A percentile compares a stretch with the other conserved stretches of the same genome.
These are phyloP conservation scores for Trichosanthes truncata DNA, from an alignment of 306 rosid species.

Conservation along the genomic window DNA sequence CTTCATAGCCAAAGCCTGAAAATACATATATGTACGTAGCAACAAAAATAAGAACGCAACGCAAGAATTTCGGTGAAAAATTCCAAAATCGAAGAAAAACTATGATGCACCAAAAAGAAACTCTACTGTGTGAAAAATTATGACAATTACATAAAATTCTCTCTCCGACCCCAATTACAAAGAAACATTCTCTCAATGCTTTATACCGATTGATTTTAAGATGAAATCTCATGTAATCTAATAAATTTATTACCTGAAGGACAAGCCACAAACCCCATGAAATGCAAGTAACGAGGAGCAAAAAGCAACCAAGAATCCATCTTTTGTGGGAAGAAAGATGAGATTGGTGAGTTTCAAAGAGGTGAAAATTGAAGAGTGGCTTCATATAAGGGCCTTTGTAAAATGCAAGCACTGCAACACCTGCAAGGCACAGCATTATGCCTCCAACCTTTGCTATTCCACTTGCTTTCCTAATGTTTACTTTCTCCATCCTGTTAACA, in stretches of 20 bases:
- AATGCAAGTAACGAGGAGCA: conserved; percentile 22
- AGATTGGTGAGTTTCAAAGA: conserved; percentile 16
- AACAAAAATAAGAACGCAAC: no score
- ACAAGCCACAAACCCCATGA: conserved; percentile 46
- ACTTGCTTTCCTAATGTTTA: conserved; percentile 24
- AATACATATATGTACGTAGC: no score
- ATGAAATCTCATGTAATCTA: no score
- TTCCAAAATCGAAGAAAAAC: no score
- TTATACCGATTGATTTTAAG: no score
- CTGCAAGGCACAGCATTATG: conserved; percentile 27
- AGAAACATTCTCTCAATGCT: no score
- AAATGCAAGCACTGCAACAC: conserved; percentile 37
- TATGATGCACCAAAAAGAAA: no score
- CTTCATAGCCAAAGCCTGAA: conserved; percentile 43
- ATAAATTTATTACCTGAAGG: no score
- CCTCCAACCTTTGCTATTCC: conserved; percentile 46
- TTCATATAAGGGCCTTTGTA: conserved; percentile 42
- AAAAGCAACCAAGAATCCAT: conserved; percentile 49
- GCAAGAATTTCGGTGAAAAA: no score
- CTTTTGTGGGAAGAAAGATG: conserved; percentile 17
- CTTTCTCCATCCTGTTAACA: conserved; percentile 38
- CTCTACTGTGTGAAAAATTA: no score
- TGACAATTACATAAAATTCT: no score
- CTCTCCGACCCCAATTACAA: no score
- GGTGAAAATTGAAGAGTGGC: conserved; percentile 10